These are phyloP conservation scores for Phytophthora meadii DNA, from an alignment of 352 stramenopile species.

Conservation along the genomic window DNA sequence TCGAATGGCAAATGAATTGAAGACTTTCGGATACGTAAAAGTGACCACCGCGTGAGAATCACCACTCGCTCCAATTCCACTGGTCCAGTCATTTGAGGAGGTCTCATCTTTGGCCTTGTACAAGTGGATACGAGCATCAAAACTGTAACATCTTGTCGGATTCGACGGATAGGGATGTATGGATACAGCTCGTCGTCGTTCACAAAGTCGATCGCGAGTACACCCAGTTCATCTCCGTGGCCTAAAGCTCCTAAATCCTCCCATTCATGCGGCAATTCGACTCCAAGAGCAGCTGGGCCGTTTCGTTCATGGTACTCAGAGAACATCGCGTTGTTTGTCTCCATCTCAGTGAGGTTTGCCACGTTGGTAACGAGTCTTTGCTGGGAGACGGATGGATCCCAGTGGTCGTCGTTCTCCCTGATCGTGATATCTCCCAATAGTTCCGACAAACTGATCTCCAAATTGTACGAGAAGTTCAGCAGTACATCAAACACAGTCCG, in stretches of 20 bases:
- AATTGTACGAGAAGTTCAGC: slow-evolving; percentile 54
- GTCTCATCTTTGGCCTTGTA: slow-evolving; percentile 23
- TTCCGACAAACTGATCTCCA: slow-evolving; percentile 63
- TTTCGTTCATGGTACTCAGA: slow-evolving; percentile 40
- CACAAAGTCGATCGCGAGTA: slow-evolving; percentile 50
- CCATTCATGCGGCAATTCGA: slow-evolving; percentile 24
- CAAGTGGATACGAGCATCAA: slow-evolving; percentile 41
- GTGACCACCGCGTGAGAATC: slow-evolving; percentile 39
- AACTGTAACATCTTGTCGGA: slow-evolving; percentile 49
- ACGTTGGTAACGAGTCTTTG: slow-evolving; percentile 49
- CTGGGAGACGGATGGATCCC: slow-evolving; percentile 45
- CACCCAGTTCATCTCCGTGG: slow-evolving; percentile 36
- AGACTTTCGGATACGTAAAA: slow-evolving; percentile 38
- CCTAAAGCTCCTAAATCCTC: slow-evolving; percentile 28
- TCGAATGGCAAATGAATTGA: slow-evolving; percentile 31
- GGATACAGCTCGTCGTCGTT: slow-evolving; percentile 54
- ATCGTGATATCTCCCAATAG: slow-evolving; percentile 58
- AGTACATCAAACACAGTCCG: slow-evolving; percentile 55
- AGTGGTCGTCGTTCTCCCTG: slow-evolving; percentile 55
- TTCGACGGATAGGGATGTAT: slow-evolving; percentile 26
- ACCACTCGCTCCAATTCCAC: slow-evolving; percentile 36
- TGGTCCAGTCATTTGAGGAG: neutral
- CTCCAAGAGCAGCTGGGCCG: slow-evolving; percentile 25
- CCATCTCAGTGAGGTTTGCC: slow-evolving; percentile 40
- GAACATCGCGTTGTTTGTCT: slow-evolving; percentile 56